These are phyloP conservation scores for Leptographium flavum DNA, from an alignment of 2,329 filamentous ascomycete species.

Conservation along the genomic window DNA sequence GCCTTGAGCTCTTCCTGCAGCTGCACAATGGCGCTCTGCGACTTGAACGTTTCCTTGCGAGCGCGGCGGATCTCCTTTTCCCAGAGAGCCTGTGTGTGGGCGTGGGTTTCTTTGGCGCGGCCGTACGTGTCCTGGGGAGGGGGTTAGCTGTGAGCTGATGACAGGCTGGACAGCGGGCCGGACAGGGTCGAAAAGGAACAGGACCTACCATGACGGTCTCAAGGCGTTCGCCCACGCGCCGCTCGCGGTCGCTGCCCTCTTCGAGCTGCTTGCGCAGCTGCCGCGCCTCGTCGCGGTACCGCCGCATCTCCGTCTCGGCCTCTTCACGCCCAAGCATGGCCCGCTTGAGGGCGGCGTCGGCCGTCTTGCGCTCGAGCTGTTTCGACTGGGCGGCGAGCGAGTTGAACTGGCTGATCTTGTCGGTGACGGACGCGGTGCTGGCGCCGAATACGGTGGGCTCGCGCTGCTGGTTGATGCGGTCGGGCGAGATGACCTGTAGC, in stretches of 20 bases:
- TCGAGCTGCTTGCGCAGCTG: slow-evolving; percentile 43
- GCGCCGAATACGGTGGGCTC: slow-evolving; percentile 10
- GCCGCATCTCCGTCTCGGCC: slow-evolving; percentile 53
- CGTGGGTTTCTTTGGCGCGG: slow-evolving; percentile 54
- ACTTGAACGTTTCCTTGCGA: slow-evolving; percentile 61
- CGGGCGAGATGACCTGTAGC: slow-evolving; percentile 46
- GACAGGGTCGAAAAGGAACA: background rate
- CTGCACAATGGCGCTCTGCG: slow-evolving; percentile 54
- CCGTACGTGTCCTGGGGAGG: slow-evolving; percentile 49
- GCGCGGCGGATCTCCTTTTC: slow-evolving; percentile 59
- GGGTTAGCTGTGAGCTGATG: background rate
- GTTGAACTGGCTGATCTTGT: slow-evolving; percentile 62
- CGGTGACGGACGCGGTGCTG: slow-evolving; percentile 34
- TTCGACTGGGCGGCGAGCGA: slow-evolving; percentile 46
- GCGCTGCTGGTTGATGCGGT: slow-evolving; percentile 43
- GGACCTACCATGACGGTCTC: slow-evolving; percentile 51
- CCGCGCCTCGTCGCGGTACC: slow-evolving; percentile 45
- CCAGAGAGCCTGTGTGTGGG: slow-evolving; percentile 52
- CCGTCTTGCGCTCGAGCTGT: slow-evolving; percentile 48
- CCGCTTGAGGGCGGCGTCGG: slow-evolving; percentile 50
- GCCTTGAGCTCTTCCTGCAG: slow-evolving; percentile 61
- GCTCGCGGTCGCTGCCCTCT: slow-evolving; percentile 51
- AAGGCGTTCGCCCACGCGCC: slow-evolving; percentile 50
- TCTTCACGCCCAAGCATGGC: slow-evolving; percentile 57
- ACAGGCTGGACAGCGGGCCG: background rate